These are phyloP conservation scores for Leccinum fallax DNA, from an alignment of 1,284 basidiomycete species.

Conservation along the genomic window DNA sequence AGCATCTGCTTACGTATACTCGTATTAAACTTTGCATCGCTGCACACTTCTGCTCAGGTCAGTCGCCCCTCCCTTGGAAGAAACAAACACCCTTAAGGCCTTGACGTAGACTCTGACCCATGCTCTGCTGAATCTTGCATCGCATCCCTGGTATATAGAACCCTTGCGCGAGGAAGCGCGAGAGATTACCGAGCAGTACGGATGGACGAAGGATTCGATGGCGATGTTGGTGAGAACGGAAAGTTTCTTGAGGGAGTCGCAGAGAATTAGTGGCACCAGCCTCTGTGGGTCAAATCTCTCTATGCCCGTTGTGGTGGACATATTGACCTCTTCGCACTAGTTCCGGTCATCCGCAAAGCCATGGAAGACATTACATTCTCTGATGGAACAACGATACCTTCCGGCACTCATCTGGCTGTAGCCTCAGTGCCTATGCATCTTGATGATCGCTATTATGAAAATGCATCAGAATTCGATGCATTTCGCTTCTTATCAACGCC, in stretches of 20 bases:
- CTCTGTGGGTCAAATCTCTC: constrained; percentile 27
- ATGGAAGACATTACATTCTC: constrained; percentile 43
- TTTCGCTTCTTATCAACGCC: constrained; percentile 40
- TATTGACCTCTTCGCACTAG: constrained; percentile 27
- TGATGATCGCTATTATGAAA: constrained; percentile 38
- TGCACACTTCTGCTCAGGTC: constrained; percentile 46
- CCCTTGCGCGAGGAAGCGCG: constrained; percentile 42
- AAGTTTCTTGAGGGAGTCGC: constrained; percentile 45
- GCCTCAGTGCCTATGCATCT: constrained; percentile 37
- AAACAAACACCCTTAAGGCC: not conserved
- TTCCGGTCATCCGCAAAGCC: constrained; percentile 38
- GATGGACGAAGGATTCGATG: constrained; percentile 44
- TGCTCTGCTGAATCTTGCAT: constrained; percentile 41
- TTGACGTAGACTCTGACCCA: constrained; percentile 38
- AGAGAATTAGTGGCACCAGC: constrained; percentile 37
- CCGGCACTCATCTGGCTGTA: constrained; percentile 39
- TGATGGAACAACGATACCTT: constrained; percentile 45
- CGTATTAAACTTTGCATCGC: constrained; percentile 45
- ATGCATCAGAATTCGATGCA: constrained; percentile 38
- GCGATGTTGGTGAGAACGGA: constrained; percentile 39
- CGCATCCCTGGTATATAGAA: constrained; percentile 39
- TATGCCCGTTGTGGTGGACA: not conserved
- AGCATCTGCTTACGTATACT: constrained; percentile 43
- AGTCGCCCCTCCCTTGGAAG: constrained; percentile 8
- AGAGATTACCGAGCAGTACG: constrained; percentile 29